Evolutionary conservation across 108 stramenopile species (phyloP).

Genomic region (Fragilariopsis cylindrus): DNA sequence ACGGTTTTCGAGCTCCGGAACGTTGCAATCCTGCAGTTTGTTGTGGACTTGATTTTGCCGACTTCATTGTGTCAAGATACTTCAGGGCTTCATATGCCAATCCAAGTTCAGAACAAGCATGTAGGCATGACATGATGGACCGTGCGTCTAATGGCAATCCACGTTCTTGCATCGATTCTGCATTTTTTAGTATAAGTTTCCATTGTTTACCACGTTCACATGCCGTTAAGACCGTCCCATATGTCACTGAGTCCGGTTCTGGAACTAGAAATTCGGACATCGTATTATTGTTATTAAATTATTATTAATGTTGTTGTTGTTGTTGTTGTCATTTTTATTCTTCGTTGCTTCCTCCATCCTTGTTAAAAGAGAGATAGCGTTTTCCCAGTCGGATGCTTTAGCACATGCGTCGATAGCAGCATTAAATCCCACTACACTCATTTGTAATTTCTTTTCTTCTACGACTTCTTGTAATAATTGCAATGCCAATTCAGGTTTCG

Average conservation of each 20-base stretch:
- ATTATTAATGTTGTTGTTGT: slow-evolving; percentile 9
- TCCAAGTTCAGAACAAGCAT: slow-evolving; percentile 81
- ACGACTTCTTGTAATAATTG: slow-evolving; percentile 59
- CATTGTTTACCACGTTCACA: slow-evolving; percentile 71
- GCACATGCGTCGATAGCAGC: slow-evolving; percentile 79
- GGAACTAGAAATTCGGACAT: slow-evolving; percentile 37
- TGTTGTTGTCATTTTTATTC: slow-evolving; percentile 3
- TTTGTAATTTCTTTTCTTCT: slow-evolving; percentile 27
- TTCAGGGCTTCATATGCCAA: slow-evolving; percentile 61
- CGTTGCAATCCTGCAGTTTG: slow-evolving; percentile 48
- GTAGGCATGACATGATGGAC: slow-evolving; percentile 62
- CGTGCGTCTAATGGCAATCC: slow-evolving; percentile 63
- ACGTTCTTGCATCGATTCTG: slow-evolving; percentile 42
- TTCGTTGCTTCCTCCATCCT: slow-evolving; percentile 53
- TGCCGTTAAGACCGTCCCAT: slow-evolving; percentile 79
- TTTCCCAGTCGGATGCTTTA: slow-evolving; percentile 61
- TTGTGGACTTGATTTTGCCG: slow-evolving; percentile 18
- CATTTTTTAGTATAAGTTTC: slow-evolving; percentile 55
- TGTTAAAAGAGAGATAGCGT: slow-evolving; percentile 52
- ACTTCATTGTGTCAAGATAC: slow-evolving; percentile 72
- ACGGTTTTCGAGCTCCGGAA: slow-evolving; percentile 46
- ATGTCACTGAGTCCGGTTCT: slow-evolving; percentile 71
- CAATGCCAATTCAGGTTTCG: slow-evolving; percentile 55
- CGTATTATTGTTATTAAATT: slow-evolving; percentile 1
- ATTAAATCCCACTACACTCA: slow-evolving; percentile 87